A percentile compares a stretch with the other conserved stretches of the same genome.
Conservation (phyloP, 306 rosid species). For the Vicia sativa region DNA sequence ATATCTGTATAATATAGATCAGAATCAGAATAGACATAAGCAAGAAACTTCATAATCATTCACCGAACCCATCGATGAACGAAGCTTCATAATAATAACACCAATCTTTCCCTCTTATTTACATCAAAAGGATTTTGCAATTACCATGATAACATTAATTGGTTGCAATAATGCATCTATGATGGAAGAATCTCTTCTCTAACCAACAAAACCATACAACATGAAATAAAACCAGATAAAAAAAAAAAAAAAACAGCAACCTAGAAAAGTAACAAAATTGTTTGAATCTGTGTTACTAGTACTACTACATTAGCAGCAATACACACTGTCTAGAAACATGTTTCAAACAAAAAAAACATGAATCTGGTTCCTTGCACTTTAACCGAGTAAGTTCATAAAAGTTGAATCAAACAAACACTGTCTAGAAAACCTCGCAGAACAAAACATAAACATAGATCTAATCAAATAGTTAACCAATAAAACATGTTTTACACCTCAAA, state of each 20-base stretch:
- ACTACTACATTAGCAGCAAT: neutral
- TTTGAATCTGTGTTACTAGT: neutral
- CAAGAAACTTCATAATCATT: conserved; percentile 6
- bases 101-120: neutral
- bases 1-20: conserved; percentile 39
- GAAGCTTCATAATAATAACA: neutral
- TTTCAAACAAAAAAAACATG: neutral
- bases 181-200: neutral
- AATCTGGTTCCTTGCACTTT: neutral
- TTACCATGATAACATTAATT: neutral
- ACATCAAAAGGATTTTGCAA: neutral
- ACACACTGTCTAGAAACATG: neutral
- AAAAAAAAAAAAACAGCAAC: conserved; percentile 9
- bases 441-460: conserved; percentile 39
- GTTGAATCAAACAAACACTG: neutral
- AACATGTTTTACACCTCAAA: conserved; percentile 18
- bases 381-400: conserved; percentile 9
- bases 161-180: neutral
- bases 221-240: neutral
- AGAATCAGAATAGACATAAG: conserved; percentile 11
- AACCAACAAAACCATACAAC: neutral
- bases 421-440: neutral
- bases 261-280: neutral
- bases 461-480: neutral
- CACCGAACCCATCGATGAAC: neutral